These are phyloP conservation scores for Colletotrichum theobromicola DNA, from an alignment of 2,329 filamentous ascomycete species.

Conservation along the genomic window DNA sequence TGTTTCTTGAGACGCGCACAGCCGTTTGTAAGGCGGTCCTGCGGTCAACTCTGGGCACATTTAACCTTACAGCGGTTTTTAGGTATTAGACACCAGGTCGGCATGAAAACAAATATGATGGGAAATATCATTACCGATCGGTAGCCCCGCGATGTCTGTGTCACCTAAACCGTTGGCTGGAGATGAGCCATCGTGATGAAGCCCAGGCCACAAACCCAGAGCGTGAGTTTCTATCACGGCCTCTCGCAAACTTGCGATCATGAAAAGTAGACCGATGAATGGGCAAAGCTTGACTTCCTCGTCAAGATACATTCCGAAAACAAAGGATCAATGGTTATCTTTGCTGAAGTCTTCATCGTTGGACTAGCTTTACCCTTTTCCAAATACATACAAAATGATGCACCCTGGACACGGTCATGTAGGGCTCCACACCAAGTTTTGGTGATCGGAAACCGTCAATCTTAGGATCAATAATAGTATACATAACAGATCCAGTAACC, in stretches of 20 bases:
- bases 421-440: not conserved
- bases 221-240: not conserved
- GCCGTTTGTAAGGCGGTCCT: not conserved
- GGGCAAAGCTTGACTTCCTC: not conserved
- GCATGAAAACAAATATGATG: not conserved
- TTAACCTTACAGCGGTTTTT: not conserved
- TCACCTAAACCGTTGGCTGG: not conserved
- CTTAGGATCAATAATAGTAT: not conserved
- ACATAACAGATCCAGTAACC: not conserved
- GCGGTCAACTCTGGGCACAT: not conserved
- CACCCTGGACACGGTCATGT: not conserved
- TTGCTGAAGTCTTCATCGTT: not conserved
- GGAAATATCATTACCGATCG: not conserved
- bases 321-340: not conserved
- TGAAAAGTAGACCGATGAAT: not conserved
- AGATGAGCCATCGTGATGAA: not conserved
- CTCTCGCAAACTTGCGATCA: not conserved
- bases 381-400: not conserved
- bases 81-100: not conserved
- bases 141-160: not conserved
- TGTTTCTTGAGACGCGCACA: not conserved
- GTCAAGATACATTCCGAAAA: fast-evolving
- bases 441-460: not conserved
- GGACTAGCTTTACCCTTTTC: not conserved
- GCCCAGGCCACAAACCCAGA: not conserved